Evolutionary conservation across 2,329 filamentous ascomycete genomes (phyloP).

Genomic region (Incumbomyces delicatus): DNA sequence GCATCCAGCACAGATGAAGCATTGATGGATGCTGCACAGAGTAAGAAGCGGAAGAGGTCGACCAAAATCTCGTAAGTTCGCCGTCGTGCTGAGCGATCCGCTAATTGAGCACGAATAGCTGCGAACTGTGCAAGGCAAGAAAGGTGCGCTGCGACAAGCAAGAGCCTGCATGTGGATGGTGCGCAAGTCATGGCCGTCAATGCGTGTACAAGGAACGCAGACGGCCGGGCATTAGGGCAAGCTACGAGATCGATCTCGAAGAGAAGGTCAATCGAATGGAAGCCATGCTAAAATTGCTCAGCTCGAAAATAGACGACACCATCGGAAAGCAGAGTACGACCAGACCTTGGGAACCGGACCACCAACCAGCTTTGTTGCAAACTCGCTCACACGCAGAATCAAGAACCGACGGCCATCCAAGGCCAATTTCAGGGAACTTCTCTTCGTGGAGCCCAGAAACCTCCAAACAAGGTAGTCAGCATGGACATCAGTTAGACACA

Average conservation of each 20-base stretch:
- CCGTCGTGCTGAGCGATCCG: neutral
- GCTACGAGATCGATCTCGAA: slow-evolving; percentile 53
- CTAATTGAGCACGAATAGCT: slow-evolving; percentile 23
- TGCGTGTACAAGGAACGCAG: slow-evolving; percentile 63
- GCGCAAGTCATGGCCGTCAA: slow-evolving; percentile 53
- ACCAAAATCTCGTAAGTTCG: slow-evolving; percentile 22
- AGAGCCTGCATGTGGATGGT: slow-evolving; percentile 60
- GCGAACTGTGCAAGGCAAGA: slow-evolving; percentile 36
- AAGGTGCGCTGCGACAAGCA: slow-evolving; percentile 42
- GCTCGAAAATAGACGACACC: slow-evolving; percentile 19
- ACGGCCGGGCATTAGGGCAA: slow-evolving; percentile 56
- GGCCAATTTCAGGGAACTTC: neutral
- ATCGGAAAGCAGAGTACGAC: slow-evolving; percentile 7
- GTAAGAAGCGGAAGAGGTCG: slow-evolving; percentile 48
- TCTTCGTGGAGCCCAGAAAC: slow-evolving; percentile 3
- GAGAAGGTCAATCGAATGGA: slow-evolving; percentile 47
- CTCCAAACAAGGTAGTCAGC: neutral
- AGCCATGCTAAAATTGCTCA: slow-evolving; percentile 24
- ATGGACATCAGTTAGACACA: neutral
- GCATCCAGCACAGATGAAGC: slow-evolving; percentile 2
- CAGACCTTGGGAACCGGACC: neutral
- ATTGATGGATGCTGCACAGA: neutral
- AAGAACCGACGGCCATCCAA: neutral
- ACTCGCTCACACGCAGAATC: neutral
- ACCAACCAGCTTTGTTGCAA: neutral